These are phyloP conservation scores for Spongispora temasekensis DNA, from an alignment of 1,284 basidiomycete genomes.

Conservation along the genomic window DNA sequence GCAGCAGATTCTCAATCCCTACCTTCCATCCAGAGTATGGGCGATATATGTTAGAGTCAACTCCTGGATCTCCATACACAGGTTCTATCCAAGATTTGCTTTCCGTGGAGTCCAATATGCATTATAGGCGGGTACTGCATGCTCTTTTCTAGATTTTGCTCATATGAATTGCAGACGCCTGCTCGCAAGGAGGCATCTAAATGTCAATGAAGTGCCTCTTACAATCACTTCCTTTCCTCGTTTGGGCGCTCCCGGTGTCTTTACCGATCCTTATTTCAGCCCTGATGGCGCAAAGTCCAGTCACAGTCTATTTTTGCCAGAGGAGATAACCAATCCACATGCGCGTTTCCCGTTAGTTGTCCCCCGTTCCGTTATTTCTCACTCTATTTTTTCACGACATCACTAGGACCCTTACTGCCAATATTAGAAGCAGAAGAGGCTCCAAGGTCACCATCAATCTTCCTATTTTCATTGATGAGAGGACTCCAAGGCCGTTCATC, in stretches of 20 bases:
- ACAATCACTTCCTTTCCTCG: conserved; percentile 97
- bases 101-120: conserved; percentile 94
- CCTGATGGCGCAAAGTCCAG: conserved; percentile 78
- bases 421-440: conserved; percentile 88
- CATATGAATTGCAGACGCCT: conserved; percentile 55
- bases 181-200: conserved; percentile 84
- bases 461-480: conserved; percentile 88
- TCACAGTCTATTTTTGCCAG: conserved; percentile 91
- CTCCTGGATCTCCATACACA: conserved; percentile 93
- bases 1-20: conserved; percentile 69
- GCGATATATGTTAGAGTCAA: conserved; percentile 98
- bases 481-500: conserved; percentile 87
- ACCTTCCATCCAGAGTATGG: conserved; percentile 99
- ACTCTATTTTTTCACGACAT: conserved; percentile 13
- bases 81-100: conserved; percentile 84
- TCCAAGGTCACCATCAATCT: conserved; percentile 97
- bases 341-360: conserved; percentile 91
- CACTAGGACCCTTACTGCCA: conserved; percentile 90
- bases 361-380: conserved; percentile 4
- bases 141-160: conserved; percentile 3
- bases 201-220: conserved; percentile 85
- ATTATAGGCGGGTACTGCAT: conserved; percentile 59
- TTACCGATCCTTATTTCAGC: conserved; percentile 88
- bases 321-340: conserved; percentile 97
- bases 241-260: conserved; percentile 84